Percentiles rank a stretch among this genome's conserved stretches.
Evolutionary conservation across 306 rosid genomes (phyloP).

Genomic region (Prosopis cineraria): DNA sequence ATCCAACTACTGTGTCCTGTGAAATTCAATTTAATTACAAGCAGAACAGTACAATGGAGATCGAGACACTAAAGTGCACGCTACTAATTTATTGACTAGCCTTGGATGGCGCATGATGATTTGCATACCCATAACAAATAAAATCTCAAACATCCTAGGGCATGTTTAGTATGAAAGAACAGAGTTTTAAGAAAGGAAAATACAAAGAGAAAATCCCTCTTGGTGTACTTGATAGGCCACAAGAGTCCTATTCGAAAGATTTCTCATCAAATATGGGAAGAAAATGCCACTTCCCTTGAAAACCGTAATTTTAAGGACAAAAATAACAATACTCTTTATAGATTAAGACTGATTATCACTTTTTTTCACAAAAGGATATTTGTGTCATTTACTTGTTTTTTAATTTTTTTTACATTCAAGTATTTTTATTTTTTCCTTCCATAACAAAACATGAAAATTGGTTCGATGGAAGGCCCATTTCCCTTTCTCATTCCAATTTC

Average conservation of each 20-base stretch:
- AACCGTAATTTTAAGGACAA: neutral
- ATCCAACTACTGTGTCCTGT: conserved; percentile 91
- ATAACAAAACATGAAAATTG: neutral
- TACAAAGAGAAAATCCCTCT: neutral
- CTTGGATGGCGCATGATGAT: neutral
- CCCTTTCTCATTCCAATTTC: neutral
- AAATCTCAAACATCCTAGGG: neutral
- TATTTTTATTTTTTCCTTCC: neutral
- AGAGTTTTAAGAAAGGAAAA: neutral
- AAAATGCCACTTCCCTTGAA: neutral
- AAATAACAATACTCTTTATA: neutral
- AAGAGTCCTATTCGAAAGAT: neutral
- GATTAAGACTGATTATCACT: neutral
- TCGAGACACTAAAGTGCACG: neutral
- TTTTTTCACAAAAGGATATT: neutral
- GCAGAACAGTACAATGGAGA: conserved; percentile 14
- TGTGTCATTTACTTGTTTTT: neutral
- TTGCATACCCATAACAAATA: neutral
- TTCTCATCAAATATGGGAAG: neutral
- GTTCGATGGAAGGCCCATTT: neutral
- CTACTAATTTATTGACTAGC: neutral
- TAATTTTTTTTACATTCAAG: neutral
- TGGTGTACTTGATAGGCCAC: neutral
- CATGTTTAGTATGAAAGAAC: neutral
- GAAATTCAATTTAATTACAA: conserved; percentile 13